These are phyloP conservation scores for Carex kokanica DNA, from an alignment of 176 grass and related monocot species.

Conservation along the genomic window DNA sequence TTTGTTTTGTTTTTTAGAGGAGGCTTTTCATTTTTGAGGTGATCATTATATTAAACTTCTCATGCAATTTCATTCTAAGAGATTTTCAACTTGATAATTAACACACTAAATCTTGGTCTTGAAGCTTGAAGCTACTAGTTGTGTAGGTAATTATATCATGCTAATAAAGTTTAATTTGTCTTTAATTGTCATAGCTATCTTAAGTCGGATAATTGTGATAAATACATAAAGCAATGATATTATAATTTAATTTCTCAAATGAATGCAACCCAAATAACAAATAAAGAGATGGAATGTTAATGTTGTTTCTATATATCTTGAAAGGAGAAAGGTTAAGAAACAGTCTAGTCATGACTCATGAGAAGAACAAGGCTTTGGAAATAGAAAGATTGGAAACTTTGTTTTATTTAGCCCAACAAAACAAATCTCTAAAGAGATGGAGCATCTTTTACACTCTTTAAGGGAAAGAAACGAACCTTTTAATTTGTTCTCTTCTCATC, in stretches of 20 bases:
- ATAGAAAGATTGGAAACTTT: slow-evolving; percentile 52
- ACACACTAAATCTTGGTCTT: neutral
- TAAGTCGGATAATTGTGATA: neutral
- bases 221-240: no score
- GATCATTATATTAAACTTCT: neutral
- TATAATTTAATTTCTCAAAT: neutral
- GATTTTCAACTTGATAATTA: slow-evolving; percentile 12
- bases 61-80: neutral
- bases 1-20: neutral
- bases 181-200: neutral
- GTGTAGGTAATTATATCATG: neutral
- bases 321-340: slow-evolving; percentile 28
- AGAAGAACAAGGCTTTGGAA: slow-evolving; percentile 19
- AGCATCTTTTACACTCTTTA: slow-evolving; percentile 31
- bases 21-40: neutral
- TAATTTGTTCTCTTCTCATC: slow-evolving; percentile 10
- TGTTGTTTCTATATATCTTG: slow-evolving; percentile 30
- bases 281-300: neutral
- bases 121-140: neutral
- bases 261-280: neutral
- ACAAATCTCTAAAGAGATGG: slow-evolving; percentile 31
- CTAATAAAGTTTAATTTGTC: neutral
- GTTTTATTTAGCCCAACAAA: slow-evolving; percentile 48
- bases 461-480: slow-evolving; percentile 35
- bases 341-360: neutral